A percentile compares a stretch with the other conserved stretches of the same genome.
phyloP scores from a whole-genome alignment of 2,329 filamentous ascomycete species.

The Cordyceps cicadae region DNA sequence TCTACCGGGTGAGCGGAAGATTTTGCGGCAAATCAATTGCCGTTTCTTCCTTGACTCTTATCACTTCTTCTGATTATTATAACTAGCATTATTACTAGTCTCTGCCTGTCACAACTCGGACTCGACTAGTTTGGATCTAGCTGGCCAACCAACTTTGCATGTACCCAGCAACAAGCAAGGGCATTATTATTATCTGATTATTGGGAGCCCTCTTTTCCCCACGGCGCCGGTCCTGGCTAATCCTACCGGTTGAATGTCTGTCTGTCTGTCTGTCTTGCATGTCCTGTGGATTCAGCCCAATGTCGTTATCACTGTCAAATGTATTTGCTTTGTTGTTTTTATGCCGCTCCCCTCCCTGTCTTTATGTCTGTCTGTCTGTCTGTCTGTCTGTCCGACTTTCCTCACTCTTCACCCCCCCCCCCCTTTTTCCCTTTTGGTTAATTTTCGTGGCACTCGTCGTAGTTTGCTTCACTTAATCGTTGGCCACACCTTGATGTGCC shows the following conservation, averaged over 20 bases:
- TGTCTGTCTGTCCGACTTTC: neutral
- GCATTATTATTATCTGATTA: no score
- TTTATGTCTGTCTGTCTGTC: no score
- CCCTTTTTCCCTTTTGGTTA: no score
- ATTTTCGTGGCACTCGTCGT: neutral
- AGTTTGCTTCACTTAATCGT: neutral
- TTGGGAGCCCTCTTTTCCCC: neutral
- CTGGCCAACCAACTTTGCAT: neutral
- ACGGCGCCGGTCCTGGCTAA: neutral
- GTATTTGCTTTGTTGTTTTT: neutral
- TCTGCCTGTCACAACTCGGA: neutral
- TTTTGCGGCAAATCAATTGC: neutral
- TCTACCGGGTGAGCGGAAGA: neutral
- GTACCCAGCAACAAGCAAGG: no score
- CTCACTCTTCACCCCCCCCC: neutral
- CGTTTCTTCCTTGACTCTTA: neutral
- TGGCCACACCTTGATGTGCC: neutral
- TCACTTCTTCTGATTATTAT: no score
- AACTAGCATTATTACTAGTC: neutral
- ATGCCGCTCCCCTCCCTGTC: neutral
- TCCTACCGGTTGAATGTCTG: no score
- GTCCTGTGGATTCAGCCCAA: neutral
- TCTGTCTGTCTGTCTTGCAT: neutral
- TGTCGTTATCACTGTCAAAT: constrained; percentile 3
- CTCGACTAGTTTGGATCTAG: neutral